phyloP scores from a whole-genome alignment of 129 eudicot genomes.

The Flaveria trinervia region DNA sequence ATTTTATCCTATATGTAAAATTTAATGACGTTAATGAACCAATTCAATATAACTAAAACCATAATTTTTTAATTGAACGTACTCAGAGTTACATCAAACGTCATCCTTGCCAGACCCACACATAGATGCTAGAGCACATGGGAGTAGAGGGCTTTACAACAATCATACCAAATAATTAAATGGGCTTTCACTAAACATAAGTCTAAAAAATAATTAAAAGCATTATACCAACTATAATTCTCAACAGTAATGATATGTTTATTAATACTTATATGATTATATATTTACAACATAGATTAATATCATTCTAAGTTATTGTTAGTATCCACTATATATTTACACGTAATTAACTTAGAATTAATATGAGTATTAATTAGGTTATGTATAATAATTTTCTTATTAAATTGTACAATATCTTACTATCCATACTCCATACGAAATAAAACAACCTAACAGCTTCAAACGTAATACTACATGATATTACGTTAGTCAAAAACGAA shows the following conservation, averaged over 20 bases:
- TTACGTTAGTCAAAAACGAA: too few species aligned
- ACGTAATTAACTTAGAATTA: too few species aligned
- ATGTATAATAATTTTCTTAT: too few species aligned
- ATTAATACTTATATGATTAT: neutral
- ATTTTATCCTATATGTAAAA: neutral
- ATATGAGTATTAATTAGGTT: too few species aligned
- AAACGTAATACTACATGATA: too few species aligned
- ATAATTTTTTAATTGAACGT: neutral
- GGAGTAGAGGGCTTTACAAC: neutral
- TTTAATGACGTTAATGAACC: neutral
- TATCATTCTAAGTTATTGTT: neutral
- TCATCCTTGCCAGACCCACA: neutral
- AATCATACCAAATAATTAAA: neutral
- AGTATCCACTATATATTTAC: too few species aligned
- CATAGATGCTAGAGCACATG: slow-evolving; percentile 5
- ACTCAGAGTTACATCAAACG: neutral
- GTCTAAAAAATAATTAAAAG: neutral
- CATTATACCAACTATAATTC: neutral
- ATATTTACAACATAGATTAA: neutral
- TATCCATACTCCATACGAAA: too few species aligned
- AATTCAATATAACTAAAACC: neutral
- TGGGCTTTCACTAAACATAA: neutral
- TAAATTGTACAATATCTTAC: too few species aligned
- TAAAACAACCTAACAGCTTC: too few species aligned
- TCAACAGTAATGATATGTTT: neutral